Evolutionary conservation across 768 basidiomycete genomes (phyloP), one percentile per base, ranked within the genome.

Genomic region (Austroboletus festivus): DNA sequence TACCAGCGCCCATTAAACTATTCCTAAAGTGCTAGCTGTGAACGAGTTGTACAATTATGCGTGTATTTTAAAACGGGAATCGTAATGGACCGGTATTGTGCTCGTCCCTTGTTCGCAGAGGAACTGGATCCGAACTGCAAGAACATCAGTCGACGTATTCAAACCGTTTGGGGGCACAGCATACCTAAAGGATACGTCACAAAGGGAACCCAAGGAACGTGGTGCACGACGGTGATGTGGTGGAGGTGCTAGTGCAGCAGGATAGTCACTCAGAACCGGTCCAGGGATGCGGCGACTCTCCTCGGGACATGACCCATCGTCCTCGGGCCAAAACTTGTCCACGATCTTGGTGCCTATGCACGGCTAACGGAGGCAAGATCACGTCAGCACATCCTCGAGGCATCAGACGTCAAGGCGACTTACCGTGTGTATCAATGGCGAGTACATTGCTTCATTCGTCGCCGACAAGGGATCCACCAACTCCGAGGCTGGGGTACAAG

Each of bases 281-380:
- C 26, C 30, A 22, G 11, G 47, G 31, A 13, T 7, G 31, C 31
- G 31, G 53, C 38, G 42, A 53, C 48, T 54, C 52, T 57, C 63
- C 57, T 59, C 59, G 48, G 54, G 43, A 26, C 22, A 47, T 7
- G 26, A 30, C 5, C 46, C 41, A 34, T 65, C 65, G 21, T 65
- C 66, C 48, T 65, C 60, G 43, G 66, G 64, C 61, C 64, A 68
- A 52, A 66, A 66, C 2, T 53, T 51, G 26, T 68, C 66, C 18
- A 61, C 23, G 0, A 66, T 66, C 52, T 61, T 66, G 3, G 55
- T 43, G 23, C 64, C 64, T 46, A 68, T 56, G 9, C 49, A 42
- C 19, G 62, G 64, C 64, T 66, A 40, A 28, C 18, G 22, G 21
- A 41, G 22, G n/a, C n/a, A 44, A 39, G 21, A 48, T 34, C 35